Conservation (phyloP, 495 filamentous ascomycete genomes). For the Penicillium odoratum region DNA sequence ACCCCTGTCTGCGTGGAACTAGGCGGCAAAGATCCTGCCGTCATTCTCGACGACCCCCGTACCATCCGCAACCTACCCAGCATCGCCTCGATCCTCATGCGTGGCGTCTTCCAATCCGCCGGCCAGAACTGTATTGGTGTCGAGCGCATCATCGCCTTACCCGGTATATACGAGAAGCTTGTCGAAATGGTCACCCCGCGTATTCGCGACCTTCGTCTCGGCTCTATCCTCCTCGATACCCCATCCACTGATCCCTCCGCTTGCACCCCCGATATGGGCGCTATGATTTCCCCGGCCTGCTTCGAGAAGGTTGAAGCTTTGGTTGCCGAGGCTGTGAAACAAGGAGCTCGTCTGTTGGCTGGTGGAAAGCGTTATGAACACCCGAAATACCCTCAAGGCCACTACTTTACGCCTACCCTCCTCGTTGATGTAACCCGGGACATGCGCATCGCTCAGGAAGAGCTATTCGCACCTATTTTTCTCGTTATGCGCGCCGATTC, state of each 20-base stretch:
- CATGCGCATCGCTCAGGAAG: constrained; percentile 85
- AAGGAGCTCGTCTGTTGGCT: constrained; percentile 76
- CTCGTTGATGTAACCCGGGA: constrained; percentile 75
- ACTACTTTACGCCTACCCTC: constrained; percentile 90
- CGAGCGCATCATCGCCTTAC: constrained; percentile 84
- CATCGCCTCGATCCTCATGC: constrained; percentile 78
- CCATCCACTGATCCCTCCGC: constrained; percentile 30
- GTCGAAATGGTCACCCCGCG: constrained; percentile 67
- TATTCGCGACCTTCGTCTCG: constrained; percentile 70
- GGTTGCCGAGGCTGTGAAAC: constrained; percentile 70
- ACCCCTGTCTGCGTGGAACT: constrained; percentile 86
- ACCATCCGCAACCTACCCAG: constrained; percentile 59
- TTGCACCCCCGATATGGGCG: constrained; percentile 71
- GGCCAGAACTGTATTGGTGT: constrained; percentile 98
- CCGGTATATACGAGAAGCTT: constrained; percentile 69
- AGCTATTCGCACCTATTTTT: constrained; percentile 91
- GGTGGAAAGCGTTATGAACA: constrained; percentile 76
- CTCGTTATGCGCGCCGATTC: constrained; percentile 70
- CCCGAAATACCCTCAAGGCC: constrained; percentile 68
- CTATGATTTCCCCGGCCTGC: constrained; percentile 75
- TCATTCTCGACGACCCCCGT: constrained; percentile 76
- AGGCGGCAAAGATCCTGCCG: constrained; percentile 93
- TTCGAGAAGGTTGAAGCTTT: constrained; percentile 71
- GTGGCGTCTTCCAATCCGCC: constrained; percentile 92
- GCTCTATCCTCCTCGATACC: constrained; percentile 57